Evolutionary conservation across 2,329 filamentous ascomycete genomes (phyloP).

Genomic region (Septoria linicola): DNA sequence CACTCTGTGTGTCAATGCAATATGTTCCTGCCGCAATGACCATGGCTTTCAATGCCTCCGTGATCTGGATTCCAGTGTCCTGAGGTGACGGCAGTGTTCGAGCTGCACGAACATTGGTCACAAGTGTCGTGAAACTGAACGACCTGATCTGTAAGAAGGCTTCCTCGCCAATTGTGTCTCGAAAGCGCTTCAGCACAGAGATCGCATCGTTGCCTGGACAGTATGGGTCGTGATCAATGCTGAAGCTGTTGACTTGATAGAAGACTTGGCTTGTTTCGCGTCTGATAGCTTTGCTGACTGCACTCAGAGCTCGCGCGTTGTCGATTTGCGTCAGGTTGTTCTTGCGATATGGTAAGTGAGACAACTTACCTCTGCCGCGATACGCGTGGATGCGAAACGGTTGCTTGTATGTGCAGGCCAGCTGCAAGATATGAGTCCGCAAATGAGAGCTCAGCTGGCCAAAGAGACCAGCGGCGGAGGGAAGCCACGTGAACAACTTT

Average conservation of each 20-base stretch:
- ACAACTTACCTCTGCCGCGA: constrained; percentile 10
- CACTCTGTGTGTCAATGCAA: background rate
- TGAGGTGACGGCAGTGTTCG: background rate
- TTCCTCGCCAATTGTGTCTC: constrained; percentile 1
- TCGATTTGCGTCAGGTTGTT: constrained; percentile 1
- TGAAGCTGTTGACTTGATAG: constrained; percentile 13
- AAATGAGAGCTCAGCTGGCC: no score
- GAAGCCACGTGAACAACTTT: constrained; percentile 9
- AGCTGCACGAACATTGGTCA: background rate
- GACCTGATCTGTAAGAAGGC: background rate
- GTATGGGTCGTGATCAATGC: constrained; percentile 7
- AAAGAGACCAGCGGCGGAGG: background rate
- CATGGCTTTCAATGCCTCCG: background rate
- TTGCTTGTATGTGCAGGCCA: background rate
- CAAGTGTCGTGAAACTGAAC: constrained; percentile 1
- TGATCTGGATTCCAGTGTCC: background rate
- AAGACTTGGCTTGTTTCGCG: constrained; percentile 10
- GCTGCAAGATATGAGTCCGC: constrained; percentile 6
- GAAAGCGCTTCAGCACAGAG: constrained; percentile 1
- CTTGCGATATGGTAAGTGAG: constrained; percentile 2
- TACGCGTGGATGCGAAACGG: constrained; percentile 12
- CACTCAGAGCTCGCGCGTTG: constrained; percentile 3
- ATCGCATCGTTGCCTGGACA: constrained; percentile 6
- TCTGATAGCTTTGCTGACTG: constrained; percentile 8
- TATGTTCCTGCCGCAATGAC: background rate